Percentiles rank a stretch among this genome's conserved stretches.
These are phyloP conservation scores for Pisolithus marmoratus DNA, from an alignment of 768 basidiomycete species.

Conservation along the genomic window DNA sequence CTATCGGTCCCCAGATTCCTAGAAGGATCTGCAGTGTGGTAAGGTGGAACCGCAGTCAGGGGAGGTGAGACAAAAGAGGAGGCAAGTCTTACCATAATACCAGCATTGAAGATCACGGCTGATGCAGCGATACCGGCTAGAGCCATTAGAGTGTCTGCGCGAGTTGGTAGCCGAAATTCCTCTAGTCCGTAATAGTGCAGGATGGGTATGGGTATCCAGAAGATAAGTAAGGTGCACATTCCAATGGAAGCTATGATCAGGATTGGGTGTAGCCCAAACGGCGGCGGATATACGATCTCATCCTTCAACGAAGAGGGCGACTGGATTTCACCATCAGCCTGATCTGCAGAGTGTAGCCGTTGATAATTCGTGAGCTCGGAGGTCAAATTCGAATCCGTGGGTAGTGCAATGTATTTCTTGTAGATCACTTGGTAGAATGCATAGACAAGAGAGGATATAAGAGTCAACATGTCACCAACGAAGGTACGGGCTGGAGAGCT, in stretches of 20 bases:
- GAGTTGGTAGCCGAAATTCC: constrained; percentile 57
- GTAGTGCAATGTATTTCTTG: constrained; percentile 71
- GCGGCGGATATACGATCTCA: constrained; percentile 49
- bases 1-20: constrained; percentile 82
- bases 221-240: constrained; percentile 57
- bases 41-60: background rate
- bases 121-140: constrained; percentile 65
- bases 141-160: constrained; percentile 37
- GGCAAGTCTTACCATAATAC: constrained; percentile 61
- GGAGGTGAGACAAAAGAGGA: background rate
- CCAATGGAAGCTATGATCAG: constrained; percentile 79
- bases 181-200: constrained; percentile 65
- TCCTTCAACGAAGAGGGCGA: constrained; percentile 15
- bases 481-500: constrained; percentile 40
- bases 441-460: constrained; percentile 66
- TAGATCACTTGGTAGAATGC: constrained; percentile 82
- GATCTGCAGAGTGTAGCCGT: constrained; percentile 37
- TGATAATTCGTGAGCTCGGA: constrained; percentile 38
- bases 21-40: constrained; percentile 58
- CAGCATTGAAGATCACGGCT: constrained; percentile 79
- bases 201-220: constrained; percentile 78
- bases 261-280: constrained; percentile 84
- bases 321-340: constrained; percentile 16
- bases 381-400: constrained; percentile 52
- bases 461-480: constrained; percentile 67